Percentiles rank a stretch among this genome's conserved stretches.
Evolutionary conservation across 805 yeast genomes (phyloP).

Genomic region (Zygoascus ofunaensis): DNA sequence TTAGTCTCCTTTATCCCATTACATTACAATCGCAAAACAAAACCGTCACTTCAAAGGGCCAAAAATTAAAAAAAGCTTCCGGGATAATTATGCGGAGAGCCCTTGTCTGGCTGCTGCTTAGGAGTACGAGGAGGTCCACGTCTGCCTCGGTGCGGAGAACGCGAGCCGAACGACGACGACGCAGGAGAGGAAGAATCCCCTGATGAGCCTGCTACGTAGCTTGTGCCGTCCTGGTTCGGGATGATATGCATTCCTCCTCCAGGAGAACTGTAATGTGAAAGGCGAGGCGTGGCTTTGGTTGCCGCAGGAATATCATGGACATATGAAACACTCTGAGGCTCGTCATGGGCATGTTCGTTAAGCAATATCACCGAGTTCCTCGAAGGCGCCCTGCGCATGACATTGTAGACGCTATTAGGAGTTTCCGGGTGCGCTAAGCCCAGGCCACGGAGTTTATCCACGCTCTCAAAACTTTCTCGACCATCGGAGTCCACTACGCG

Average conservation of each 20-base stretch:
- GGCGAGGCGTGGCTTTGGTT: no score
- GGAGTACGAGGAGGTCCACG: no score
- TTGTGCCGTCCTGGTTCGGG: neutral
- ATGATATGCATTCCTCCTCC: no score
- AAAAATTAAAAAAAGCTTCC: no score
- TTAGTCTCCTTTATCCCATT: no score
- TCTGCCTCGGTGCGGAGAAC: no score
- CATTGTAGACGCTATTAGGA: neutral
- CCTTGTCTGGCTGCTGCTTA: no score
- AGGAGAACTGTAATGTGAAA: no score
- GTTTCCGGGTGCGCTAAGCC: neutral
- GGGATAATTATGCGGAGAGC: no score
- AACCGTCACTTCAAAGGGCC: no score
- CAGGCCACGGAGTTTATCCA: neutral
- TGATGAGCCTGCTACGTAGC: neutral
- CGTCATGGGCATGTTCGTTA: slow-evolving; percentile 3
- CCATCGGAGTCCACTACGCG: neutral
- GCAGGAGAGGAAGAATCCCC: neutral
- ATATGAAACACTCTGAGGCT: slow-evolving; percentile 1
- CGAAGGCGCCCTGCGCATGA: neutral
- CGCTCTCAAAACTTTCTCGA: neutral
- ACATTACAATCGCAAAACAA: no score
- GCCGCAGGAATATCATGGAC: neutral
- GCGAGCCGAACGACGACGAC: no score
- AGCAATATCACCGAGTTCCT: slow-evolving; percentile 1